phyloP scores from a whole-genome alignment of 495 filamentous ascomycete genomes.

The Podospora tetraspora region DNA sequence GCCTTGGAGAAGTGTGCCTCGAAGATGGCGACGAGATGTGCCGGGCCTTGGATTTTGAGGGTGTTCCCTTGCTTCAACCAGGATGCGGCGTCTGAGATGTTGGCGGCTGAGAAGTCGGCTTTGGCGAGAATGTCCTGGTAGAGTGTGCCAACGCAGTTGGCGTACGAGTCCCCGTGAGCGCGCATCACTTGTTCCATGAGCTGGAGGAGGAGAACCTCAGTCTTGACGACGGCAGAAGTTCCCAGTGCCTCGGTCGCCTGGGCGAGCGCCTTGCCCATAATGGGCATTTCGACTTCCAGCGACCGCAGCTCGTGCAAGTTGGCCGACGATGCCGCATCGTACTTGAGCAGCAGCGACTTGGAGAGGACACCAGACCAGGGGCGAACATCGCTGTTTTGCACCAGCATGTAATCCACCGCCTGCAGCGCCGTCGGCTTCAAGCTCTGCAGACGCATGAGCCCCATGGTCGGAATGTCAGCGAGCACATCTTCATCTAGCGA shows the following conservation, averaged over 20 bases:
- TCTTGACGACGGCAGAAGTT: slow-evolving; percentile 42
- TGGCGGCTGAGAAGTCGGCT: slow-evolving; percentile 5
- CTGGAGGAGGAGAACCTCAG: slow-evolving; percentile 43
- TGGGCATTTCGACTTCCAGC: slow-evolving; percentile 60
- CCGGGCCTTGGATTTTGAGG: slow-evolving; percentile 11
- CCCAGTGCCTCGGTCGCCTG: slow-evolving; percentile 42
- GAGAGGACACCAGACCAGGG: slow-evolving; percentile 53
- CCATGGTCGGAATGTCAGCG: slow-evolving; percentile 40
- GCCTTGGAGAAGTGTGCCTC: slow-evolving; percentile 39
- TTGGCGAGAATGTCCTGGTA: slow-evolving; percentile 15
- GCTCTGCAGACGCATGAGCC: slow-evolving; percentile 41
- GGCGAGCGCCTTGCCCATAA: slow-evolving; percentile 52
- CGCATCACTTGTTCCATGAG: slow-evolving; percentile 46
- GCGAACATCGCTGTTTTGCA: slow-evolving; percentile 28
- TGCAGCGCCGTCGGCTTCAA: slow-evolving; percentile 37
- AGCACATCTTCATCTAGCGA: slow-evolving; percentile 38
- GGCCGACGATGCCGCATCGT: slow-evolving; percentile 49
- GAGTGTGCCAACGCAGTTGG: slow-evolving; percentile 4
- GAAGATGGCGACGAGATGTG: slow-evolving; percentile 27
- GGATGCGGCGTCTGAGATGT: slow-evolving; percentile 16
- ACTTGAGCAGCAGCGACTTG: slow-evolving; percentile 50
- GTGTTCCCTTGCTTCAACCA: slow-evolving; percentile 23
- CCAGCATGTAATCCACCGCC: slow-evolving; percentile 40
- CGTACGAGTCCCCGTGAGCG: slow-evolving; percentile 31
- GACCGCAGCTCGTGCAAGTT: slow-evolving; percentile 57